These are phyloP conservation scores for Coemansia sp. DNA, from an alignment of 371 early-diverging fungal species.

Conservation along the genomic window DNA sequence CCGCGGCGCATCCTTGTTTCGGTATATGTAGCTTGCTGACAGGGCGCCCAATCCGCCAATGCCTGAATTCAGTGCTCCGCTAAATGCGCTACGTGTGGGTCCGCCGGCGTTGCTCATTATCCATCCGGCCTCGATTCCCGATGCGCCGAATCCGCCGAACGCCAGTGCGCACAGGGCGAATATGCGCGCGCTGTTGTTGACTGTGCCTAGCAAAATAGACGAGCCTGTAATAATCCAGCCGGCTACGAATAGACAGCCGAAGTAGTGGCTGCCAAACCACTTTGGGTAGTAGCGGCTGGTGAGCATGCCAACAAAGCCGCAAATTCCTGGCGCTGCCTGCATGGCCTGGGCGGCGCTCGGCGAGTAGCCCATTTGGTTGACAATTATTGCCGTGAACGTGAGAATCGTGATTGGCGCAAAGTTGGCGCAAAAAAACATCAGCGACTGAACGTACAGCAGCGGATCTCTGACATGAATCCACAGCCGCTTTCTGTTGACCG, in stretches of 20 bases:
- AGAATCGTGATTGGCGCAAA: slow-evolving; percentile 66
- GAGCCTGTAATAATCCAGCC: slow-evolving; percentile 21
- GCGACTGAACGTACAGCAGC: slow-evolving; percentile 37
- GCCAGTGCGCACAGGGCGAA: slow-evolving; percentile 45
- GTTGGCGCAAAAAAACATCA: slow-evolving; percentile 28
- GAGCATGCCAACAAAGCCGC: slow-evolving; percentile 34
- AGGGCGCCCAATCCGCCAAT: slow-evolving; percentile 69
- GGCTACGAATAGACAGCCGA: slow-evolving; percentile 31
- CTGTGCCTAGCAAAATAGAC: slow-evolving; percentile 31
- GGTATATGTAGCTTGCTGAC: slow-evolving; percentile 65
- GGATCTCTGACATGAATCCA: slow-evolving; percentile 25
- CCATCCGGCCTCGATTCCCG: slow-evolving; percentile 43
- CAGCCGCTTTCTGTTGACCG: slow-evolving; percentile 18
- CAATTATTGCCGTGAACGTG: slow-evolving; percentile 73
- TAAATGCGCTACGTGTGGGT: slow-evolving; percentile 36
- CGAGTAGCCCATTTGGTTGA: slow-evolving; percentile 64
- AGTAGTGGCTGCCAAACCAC: slow-evolving; percentile 34
- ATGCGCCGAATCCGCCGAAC: slow-evolving; percentile 38
- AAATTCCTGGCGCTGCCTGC: slow-evolving; percentile 41
- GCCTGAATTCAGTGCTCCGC: slow-evolving; percentile 41
- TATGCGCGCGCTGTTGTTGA: slow-evolving; percentile 43
- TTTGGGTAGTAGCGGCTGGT: slow-evolving; percentile 31
- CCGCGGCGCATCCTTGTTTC: slow-evolving; percentile 59
- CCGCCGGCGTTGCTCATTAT: slow-evolving; percentile 48
- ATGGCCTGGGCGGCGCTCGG: slow-evolving; percentile 42